Percentiles rank a stretch among this genome's conserved stretches.
Conservation (phyloP, 2,329 filamentous ascomycete genomes). For the Phialocephala sp. region DNA sequence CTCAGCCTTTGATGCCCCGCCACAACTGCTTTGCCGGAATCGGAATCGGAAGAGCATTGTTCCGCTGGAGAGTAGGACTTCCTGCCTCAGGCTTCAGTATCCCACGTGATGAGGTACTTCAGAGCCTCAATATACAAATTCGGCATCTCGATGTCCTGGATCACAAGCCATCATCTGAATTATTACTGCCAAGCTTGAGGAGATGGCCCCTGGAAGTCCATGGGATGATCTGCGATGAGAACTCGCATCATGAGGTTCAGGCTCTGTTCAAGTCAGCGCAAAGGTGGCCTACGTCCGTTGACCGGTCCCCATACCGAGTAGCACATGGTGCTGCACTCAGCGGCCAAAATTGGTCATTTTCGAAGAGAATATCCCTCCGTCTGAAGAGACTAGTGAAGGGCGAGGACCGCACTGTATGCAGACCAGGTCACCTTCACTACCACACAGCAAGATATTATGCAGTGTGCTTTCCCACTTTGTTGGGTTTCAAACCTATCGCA, state of each 20-base stretch:
- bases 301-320: constrained; percentile 2
- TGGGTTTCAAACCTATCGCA: constrained; percentile 9
- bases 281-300: neutral
- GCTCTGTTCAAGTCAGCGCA: neutral
- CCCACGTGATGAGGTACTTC: neutral
- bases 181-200: neutral
- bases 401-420: neutral
- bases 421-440: neutral
- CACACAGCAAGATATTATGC: neutral
- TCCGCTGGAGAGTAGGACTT: neutral
- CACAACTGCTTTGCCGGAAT: neutral
- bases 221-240: neutral
- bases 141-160: neutral
- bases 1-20: constrained; percentile 4
- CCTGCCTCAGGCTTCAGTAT: neutral
- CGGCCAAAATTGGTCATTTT: neutral
- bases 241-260: neutral
- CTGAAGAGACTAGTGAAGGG: neutral
- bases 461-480: neutral
- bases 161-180: neutral
- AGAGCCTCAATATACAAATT: neutral
- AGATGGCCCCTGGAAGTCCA: neutral
- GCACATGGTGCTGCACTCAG: neutral
- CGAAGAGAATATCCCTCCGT: neutral
- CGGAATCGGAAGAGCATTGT: neutral